phyloP scores from a whole-genome alignment of 768 basidiomycete genomes.

The Trametes cinnabarina region DNA sequence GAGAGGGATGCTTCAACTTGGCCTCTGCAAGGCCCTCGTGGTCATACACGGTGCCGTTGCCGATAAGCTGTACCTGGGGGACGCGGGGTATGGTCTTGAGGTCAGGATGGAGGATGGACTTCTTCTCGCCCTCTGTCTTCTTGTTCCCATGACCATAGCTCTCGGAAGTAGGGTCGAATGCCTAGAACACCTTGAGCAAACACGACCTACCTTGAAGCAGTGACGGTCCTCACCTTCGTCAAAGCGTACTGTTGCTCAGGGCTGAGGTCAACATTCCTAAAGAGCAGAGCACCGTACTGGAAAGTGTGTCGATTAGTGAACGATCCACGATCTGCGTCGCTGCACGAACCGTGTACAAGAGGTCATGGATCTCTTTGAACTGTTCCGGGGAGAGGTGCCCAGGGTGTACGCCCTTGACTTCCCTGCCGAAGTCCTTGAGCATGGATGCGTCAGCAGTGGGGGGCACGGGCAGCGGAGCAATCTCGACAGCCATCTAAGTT shows the following conservation, averaged over 20 bases:
- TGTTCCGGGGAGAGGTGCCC: slow-evolving; percentile 56
- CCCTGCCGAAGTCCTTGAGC: slow-evolving; percentile 71
- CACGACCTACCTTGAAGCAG: not conserved
- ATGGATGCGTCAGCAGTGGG: slow-evolving; percentile 64
- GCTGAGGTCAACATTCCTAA: slow-evolving; percentile 62
- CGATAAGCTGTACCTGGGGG: slow-evolving; percentile 90
- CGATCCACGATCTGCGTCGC: not conserved
- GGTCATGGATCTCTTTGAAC: slow-evolving; percentile 64
- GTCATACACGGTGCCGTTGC: slow-evolving; percentile 77
- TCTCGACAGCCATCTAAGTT: slow-evolving; percentile 62
- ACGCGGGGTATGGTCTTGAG: slow-evolving; percentile 88
- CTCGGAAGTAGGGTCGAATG: slow-evolving; percentile 66
- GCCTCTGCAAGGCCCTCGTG: slow-evolving; percentile 80
- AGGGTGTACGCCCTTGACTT: slow-evolving; percentile 74
- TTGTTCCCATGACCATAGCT: slow-evolving; percentile 88
- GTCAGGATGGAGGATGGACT: slow-evolving; percentile 85
- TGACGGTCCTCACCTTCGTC: slow-evolving; percentile 81
- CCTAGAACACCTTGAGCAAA: slow-evolving; percentile 44
- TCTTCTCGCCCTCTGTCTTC: slow-evolving; percentile 69
- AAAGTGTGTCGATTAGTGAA: not conserved
- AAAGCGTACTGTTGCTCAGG: slow-evolving; percentile 84
- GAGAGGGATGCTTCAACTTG: slow-evolving; percentile 81
- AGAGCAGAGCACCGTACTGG: slow-evolving; percentile 73
- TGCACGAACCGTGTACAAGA: slow-evolving; percentile 70
- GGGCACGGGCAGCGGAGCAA: slow-evolving; percentile 66